Percentiles rank a stretch among this genome's conserved stretches.
Evolutionary conservation across 2,329 filamentous ascomycete species (phyloP).

Genomic region (Botrytis tulipae): DNA sequence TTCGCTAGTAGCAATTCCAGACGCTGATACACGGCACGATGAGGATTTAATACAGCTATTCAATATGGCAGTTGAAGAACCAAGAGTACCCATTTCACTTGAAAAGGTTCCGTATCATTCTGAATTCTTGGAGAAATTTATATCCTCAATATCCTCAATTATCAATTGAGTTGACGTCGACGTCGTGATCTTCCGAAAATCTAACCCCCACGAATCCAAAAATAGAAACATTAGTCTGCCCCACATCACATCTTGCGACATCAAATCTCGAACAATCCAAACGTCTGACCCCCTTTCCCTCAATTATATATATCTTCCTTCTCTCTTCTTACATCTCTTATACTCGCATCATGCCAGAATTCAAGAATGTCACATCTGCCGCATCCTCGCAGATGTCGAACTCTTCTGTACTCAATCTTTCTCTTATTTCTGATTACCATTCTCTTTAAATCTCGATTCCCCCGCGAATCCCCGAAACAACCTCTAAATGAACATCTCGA

Average conservation of each 20-base stretch:
- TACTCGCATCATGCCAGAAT: conserved; percentile 16
- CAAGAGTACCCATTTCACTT: too few relatives aligned
- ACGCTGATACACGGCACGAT: neutral
- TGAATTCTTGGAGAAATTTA: neutral
- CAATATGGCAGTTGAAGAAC: neutral
- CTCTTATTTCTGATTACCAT: neutral
- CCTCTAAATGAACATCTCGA: neutral
- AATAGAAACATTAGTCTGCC: neutral
- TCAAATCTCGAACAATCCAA: conserved; percentile 12
- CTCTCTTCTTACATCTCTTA: neutral
- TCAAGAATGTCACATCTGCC: conserved; percentile 15
- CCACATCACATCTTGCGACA: neutral
- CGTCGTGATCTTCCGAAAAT: neutral
- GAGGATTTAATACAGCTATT: neutral
- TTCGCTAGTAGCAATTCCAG: neutral
- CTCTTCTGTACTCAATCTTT: neutral
- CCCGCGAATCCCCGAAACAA: neutral
- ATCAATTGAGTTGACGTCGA: neutral
- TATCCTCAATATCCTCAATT: neutral
- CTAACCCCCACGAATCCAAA: neutral
- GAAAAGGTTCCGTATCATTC: neutral
- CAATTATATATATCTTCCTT: neutral
- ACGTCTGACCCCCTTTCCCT: conserved; percentile 3
- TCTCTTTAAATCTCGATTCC: neutral
- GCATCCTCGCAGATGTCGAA: conserved; percentile 5